These are phyloP conservation scores for Areca catechu DNA, from an alignment of 176 grass and related monocot genomes.

Conservation along the genomic window DNA sequence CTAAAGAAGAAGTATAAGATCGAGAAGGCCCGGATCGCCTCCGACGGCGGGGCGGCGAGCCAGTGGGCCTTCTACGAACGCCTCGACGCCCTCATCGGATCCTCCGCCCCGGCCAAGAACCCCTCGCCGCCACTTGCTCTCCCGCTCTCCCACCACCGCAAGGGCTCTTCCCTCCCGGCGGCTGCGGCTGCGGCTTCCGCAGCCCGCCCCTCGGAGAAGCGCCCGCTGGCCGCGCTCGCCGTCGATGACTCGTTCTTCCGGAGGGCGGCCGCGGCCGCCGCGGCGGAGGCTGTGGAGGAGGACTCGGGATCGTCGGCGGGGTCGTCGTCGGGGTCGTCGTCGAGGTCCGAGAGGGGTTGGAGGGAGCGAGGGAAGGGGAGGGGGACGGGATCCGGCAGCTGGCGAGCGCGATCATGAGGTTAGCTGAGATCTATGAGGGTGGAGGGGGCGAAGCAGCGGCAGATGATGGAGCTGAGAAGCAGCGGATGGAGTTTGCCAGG, in stretches of 20 bases:
- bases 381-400: constrained; percentile 52
- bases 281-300: constrained; percentile 28
- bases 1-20: constrained; percentile 99
- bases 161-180: constrained; percentile 8
- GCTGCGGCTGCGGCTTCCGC: constrained; percentile 26
- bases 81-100: constrained; percentile 70
- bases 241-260: constrained; percentile 31
- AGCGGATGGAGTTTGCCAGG: constrained; percentile 70
- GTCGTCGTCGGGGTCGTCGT: constrained; percentile 37
- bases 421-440: constrained; percentile 84
- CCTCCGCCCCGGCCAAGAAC: constrained; percentile 10
- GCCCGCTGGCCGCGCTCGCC: constrained; percentile 14
- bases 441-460: constrained; percentile 64
- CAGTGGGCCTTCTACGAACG: constrained; percentile 68
- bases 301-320: constrained; percentile 31
- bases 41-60: constrained; percentile 23
- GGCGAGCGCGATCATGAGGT: constrained; percentile 62
- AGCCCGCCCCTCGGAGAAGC: not conserved
- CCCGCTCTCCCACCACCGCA: constrained; percentile 18
- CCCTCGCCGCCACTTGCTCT: constrained; percentile 28
- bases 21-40: constrained; percentile 27
- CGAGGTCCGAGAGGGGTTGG: constrained; percentile 28
- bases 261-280: constrained; percentile 34
- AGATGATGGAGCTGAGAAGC: constrained; percentile 68
- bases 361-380: constrained; percentile 4